Evolutionary conservation across 768 basidiomycete species (phyloP).

Genomic region (Lactarius quietus): DNA sequence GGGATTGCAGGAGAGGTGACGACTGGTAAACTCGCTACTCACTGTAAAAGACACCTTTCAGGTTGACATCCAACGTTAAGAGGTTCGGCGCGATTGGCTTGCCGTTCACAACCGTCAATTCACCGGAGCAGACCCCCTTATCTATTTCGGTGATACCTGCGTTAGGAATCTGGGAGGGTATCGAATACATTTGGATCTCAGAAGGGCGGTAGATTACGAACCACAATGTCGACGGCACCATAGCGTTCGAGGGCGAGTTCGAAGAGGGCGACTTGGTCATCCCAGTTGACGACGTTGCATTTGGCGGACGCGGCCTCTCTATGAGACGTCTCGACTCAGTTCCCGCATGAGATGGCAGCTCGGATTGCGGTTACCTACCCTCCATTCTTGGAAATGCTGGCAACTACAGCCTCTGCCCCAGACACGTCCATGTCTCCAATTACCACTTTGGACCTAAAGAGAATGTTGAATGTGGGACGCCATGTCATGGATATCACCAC

Average conservation of each 20-base stretch:
- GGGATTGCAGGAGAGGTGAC: background rate
- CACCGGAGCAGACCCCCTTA: constrained; percentile 4
- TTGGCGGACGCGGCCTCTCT: constrained; percentile 21
- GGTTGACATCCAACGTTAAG: constrained; percentile 33
- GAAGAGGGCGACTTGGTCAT: constrained; percentile 33
- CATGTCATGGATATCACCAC: background rate
- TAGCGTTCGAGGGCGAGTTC: constrained; percentile 30
- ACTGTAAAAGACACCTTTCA: constrained; percentile 34
- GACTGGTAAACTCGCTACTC: constrained; percentile 1
- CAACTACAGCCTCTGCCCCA: constrained; percentile 18
- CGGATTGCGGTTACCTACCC: constrained; percentile 20
- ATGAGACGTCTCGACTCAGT: background rate
- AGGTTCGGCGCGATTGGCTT: constrained; percentile 31
- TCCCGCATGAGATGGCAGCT: background rate
- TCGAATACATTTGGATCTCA: background rate
- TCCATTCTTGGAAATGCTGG: constrained; percentile 16
- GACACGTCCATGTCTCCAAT: constrained; percentile 21
- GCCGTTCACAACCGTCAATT: constrained; percentile 24
- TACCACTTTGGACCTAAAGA: constrained; percentile 21
- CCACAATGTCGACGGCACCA: constrained; percentile 34
- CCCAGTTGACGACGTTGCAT: constrained; percentile 30
- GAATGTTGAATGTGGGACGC: background rate
- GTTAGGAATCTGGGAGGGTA: constrained; percentile 25
- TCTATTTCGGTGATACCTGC: constrained; percentile 24
- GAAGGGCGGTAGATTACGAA: constrained; percentile 6